Percentiles rank a stretch among this genome's conserved stretches.
phyloP scores from a whole-genome alignment of 2,329 filamentous ascomycete species.

The Pezicula radicicola region DNA sequence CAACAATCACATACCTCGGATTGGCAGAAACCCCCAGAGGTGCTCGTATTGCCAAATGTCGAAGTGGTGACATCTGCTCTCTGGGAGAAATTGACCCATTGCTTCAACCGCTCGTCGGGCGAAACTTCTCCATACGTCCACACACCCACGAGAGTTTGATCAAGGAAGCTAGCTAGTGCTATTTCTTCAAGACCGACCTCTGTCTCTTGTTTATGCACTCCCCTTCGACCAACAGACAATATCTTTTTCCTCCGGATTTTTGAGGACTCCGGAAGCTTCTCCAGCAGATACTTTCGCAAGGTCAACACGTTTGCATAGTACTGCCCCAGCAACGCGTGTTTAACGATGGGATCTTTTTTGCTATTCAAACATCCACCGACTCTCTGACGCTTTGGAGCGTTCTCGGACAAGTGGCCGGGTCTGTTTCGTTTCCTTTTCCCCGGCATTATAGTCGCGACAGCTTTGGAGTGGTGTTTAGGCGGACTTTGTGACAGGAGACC shows the following conservation, averaged over 20 bases:
- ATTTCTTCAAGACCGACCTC: constrained; percentile 8
- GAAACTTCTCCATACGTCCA: constrained; percentile 10
- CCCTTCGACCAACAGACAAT: constrained; percentile 30
- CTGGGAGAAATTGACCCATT: constrained; percentile 62
- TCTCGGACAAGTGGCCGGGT: constrained; percentile 8
- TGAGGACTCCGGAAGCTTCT: constrained; percentile 63
- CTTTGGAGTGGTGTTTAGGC: neutral
- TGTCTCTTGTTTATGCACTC: constrained; percentile 5
- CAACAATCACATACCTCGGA: constrained; percentile 52
- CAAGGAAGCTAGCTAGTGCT: constrained; percentile 18
- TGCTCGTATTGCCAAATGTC: constrained; percentile 41
- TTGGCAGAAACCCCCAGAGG: constrained; percentile 51
- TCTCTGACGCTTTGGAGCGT: constrained; percentile 26
- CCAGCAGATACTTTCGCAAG: constrained; percentile 68
- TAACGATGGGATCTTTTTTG: constrained; percentile 22
- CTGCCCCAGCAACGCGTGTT: constrained; percentile 63
- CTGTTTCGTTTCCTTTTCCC: constrained; percentile 38
- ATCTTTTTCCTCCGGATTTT: constrained; percentile 59
- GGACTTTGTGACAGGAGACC: neutral
- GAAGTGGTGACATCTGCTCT: constrained; percentile 57
- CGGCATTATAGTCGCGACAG: constrained; percentile 30
- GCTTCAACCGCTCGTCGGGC: constrained; percentile 43
- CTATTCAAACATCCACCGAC: constrained; percentile 4
- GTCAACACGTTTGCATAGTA: constrained; percentile 66
- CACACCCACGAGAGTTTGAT: constrained; percentile 27